Conservation (phyloP, 441 rosid species). For the Pelargonium cotyledonis region DNA sequence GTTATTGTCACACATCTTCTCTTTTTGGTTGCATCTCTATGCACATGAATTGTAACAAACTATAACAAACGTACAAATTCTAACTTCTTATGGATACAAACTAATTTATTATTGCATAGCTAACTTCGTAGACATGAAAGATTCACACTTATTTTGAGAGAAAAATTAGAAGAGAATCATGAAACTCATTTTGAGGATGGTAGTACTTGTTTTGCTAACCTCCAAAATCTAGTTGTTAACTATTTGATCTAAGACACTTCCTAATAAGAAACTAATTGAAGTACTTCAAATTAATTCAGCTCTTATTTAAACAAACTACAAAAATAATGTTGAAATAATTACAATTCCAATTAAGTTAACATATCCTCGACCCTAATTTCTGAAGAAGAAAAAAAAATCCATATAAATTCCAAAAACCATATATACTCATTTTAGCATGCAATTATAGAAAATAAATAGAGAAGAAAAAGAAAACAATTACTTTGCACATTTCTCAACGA, state of each 20-base stretch:
- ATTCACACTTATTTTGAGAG: too few relatives aligned
- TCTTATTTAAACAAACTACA: not conserved
- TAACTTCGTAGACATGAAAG: too few relatives aligned
- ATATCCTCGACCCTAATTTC: not conserved
- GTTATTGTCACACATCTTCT: too few relatives aligned
- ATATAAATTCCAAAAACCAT: not conserved
- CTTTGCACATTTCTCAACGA: slow-evolving; percentile 58
- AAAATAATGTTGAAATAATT: not conserved
- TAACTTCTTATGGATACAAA: too few relatives aligned
- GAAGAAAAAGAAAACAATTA: slow-evolving; percentile 22
- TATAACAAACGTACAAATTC: too few relatives aligned
- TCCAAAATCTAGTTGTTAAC: not conserved
- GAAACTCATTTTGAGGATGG: too few relatives aligned
- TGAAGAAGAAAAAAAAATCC: not conserved
- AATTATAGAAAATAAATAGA: not conserved
- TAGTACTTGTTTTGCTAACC: not conserved
- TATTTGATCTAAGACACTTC: not conserved
- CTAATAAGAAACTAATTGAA: not conserved
- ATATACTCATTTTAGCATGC: not conserved
- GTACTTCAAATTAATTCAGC: not conserved
- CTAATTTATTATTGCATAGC: too few relatives aligned
- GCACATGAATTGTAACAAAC: too few relatives aligned
- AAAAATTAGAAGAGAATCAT: too few relatives aligned
- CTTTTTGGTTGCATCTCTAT: too few relatives aligned
- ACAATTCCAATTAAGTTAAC: not conserved